Conservation (phyloP, 805 yeast species). For the Kodamaea laetipori region DNA sequence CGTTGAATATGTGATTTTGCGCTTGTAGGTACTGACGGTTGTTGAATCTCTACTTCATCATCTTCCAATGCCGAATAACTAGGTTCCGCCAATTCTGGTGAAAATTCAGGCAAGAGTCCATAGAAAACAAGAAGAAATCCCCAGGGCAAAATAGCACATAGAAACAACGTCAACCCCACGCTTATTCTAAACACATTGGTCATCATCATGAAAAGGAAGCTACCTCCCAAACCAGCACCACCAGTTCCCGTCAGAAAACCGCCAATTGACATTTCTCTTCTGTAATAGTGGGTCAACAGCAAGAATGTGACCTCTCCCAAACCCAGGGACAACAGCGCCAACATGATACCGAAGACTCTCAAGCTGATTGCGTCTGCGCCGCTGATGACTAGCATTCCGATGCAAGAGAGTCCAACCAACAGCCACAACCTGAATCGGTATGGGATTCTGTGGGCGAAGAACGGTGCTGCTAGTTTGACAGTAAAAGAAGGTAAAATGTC, state of each 20-base stretch:
- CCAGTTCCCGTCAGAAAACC: conserved; percentile 97
- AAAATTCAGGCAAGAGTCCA: conserved; percentile 15
- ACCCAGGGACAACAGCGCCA: conserved; percentile 86
- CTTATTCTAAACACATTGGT: conserved; percentile 68
- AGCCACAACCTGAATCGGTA: conserved; percentile 56
- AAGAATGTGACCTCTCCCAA: conserved; percentile 88
- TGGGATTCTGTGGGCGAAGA: conserved; percentile 66
- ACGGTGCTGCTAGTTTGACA: conserved; percentile 74
- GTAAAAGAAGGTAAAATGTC: conserved; percentile 84
- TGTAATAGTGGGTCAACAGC: conserved; percentile 80
- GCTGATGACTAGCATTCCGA: conserved; percentile 77
- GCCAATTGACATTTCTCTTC: conserved; percentile 54
- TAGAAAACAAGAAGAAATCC: conserved; percentile 45
- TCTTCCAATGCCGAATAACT: neutral
- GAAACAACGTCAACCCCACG: conserved; percentile 54
- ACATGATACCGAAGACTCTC: conserved; percentile 64
- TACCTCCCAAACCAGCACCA: conserved; percentile 88
- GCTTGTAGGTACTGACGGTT: no score
- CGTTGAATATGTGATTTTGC: neutral
- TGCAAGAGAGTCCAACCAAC: conserved; percentile 58
- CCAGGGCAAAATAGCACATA: conserved; percentile 57
- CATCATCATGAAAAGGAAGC: conserved; percentile 66
- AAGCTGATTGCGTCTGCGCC: conserved; percentile 33
- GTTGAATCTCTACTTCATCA: neutral
- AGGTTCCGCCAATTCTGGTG: conserved; percentile 6